Conservation (phyloP, 768 basidiomycete species). For the Tricholoma terreum region DNA sequence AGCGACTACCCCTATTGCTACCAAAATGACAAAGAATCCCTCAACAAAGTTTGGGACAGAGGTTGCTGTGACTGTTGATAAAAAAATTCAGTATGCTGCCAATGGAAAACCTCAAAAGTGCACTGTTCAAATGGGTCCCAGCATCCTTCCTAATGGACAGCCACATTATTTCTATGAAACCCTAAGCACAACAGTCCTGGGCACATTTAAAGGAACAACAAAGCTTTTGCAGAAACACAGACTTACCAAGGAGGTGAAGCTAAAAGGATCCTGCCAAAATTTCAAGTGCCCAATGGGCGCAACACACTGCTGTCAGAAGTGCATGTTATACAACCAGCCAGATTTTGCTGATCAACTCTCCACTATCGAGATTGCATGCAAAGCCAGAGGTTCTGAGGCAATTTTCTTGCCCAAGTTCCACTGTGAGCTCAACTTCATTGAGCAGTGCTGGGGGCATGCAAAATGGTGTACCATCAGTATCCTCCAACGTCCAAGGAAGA, state of each 20-base stretch:
- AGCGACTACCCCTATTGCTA: neutral
- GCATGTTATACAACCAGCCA: slow-evolving; percentile 4
- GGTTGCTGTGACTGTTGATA: neutral
- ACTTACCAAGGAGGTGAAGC: slow-evolving; percentile 4
- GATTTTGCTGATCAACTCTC: neutral
- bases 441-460: too few relatives aligned
- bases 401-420: too few relatives aligned
- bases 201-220: slow-evolving; percentile 4
- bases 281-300: neutral
- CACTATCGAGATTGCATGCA: neutral
- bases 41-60: neutral
- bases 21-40: neutral
- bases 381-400: neutral
- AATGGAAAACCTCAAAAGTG: too few relatives aligned
- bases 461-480: too few relatives aligned
- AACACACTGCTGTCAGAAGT: neutral
- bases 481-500: too few relatives aligned
- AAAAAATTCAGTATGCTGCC: neutral
- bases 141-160: too few relatives aligned
- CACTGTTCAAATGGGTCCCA: too few relatives aligned
- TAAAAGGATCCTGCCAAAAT: neutral
- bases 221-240: neutral
- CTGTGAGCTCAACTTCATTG: too few relatives aligned
- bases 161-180: slow-evolving; percentile 1
- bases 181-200: neutral